Evolutionary conservation across 1,284 basidiomycete species (phyloP).

Genomic region (Trichosporon ovoides): DNA sequence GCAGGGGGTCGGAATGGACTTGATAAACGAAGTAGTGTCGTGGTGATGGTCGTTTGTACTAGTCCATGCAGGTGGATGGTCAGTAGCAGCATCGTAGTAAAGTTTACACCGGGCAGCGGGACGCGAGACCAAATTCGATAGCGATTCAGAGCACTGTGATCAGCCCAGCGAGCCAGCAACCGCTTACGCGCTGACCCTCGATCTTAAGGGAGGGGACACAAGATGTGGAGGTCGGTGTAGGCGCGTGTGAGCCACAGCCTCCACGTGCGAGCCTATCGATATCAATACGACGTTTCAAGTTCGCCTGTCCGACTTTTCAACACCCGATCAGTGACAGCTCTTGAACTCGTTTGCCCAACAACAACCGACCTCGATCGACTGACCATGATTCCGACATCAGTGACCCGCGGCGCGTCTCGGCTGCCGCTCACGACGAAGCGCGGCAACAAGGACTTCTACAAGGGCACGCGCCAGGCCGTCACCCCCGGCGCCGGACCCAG

Average conservation of each 20-base stretch:
- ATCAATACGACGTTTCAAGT: background rate
- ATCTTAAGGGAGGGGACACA: background rate
- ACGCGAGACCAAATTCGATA: too few relatives aligned
- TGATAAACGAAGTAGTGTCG: background rate
- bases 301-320: background rate
- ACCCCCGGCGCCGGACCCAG: conserved; percentile 66
- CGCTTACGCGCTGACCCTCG: too few relatives aligned
- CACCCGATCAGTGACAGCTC: background rate
- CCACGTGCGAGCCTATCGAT: background rate
- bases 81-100: background rate
- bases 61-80: background rate
- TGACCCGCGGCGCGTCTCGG: conserved; percentile 59
- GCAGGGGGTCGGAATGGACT: background rate
- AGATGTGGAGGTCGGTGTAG: background rate
- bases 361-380: background rate
- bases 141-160: too few relatives aligned
- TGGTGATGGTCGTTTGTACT: conserved; percentile 1
- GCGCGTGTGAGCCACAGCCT: background rate
- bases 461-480: conserved; percentile 75
- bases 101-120: background rate
- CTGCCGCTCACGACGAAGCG: conserved; percentile 72
- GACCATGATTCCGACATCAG: conserved; percentile 38
- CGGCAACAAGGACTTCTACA: conserved; percentile 90
- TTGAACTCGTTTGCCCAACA: background rate
- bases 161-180: too few relatives aligned